phyloP scores from a whole-genome alignment of 306 rosid genomes.

The Rosa lucieae region DNA sequence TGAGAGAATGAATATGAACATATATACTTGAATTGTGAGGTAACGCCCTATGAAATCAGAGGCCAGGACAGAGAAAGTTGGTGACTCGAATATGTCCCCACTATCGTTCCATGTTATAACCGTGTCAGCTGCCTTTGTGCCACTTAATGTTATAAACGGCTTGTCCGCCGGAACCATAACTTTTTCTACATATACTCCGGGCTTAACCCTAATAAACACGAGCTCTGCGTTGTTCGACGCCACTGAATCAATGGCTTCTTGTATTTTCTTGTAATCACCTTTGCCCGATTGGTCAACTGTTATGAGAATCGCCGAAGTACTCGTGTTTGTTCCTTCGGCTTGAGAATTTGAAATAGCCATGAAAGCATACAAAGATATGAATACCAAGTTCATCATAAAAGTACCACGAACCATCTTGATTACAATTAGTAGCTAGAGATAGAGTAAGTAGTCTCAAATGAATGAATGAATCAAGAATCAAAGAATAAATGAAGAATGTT shows the following conservation, averaged over 20 bases:
- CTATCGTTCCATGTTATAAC: slow-evolving; percentile 47
- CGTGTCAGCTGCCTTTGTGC: slow-evolving; percentile 28
- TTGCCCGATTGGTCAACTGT: slow-evolving; percentile 47
- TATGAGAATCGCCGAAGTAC: slow-evolving; percentile 34
- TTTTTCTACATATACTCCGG: slow-evolving; percentile 46
- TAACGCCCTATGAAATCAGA: slow-evolving; percentile 47
- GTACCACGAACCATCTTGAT: background rate
- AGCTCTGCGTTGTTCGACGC: slow-evolving; percentile 41
- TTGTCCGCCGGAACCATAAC: slow-evolving; percentile 43
- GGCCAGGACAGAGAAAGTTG: slow-evolving; percentile 45
- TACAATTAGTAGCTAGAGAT: background rate
- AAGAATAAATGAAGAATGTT: background rate
- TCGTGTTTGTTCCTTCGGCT: slow-evolving; percentile 1
- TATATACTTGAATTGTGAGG: slow-evolving; percentile 53
- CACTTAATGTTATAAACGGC: slow-evolving; percentile 53
- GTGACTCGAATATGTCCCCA: slow-evolving; percentile 34
- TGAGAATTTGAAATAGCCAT: slow-evolving; percentile 6
- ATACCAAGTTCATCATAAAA: background rate
- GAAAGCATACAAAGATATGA: background rate
- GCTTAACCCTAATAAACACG: slow-evolving; percentile 39
- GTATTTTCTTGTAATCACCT: slow-evolving; percentile 44
- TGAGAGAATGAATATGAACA: background rate
- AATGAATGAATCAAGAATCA: background rate
- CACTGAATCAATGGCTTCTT: slow-evolving; percentile 51
- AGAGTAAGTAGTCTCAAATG: background rate